Conservation (phyloP, 441 rosid species). For the Gossypium gossypioides region DNA sequence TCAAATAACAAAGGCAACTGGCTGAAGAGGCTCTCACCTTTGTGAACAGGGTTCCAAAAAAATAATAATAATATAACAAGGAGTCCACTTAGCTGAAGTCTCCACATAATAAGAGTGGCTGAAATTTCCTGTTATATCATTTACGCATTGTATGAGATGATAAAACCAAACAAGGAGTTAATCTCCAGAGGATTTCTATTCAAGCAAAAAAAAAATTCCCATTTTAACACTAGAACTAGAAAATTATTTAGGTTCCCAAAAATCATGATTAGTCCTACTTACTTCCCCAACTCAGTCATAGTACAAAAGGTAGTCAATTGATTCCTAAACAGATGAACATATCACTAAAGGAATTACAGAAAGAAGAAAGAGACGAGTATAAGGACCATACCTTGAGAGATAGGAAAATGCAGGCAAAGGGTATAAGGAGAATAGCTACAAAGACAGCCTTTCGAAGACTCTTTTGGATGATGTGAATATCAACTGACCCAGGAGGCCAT, state of each 20-base stretch:
- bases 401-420: constrained; percentile 25
- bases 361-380: neutral
- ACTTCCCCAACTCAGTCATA: neutral
- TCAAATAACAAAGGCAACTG: neutral
- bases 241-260: too few species aligned
- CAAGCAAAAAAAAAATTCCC: too few species aligned
- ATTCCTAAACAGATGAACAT: neutral
- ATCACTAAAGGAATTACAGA: neutral
- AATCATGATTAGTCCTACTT: neutral
- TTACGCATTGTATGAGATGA: neutral
- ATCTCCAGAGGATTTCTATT: neutral
- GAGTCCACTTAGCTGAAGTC: neutral
- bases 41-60: constrained; percentile 42
- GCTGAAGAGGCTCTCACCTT: constrained; percentile 41
- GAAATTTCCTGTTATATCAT: neutral
- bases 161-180: neutral
- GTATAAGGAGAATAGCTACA: constrained; percentile 28
- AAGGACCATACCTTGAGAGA: constrained; percentile 35
- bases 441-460: constrained; percentile 25
- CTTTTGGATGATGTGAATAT: constrained; percentile 46
- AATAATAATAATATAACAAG: constrained; percentile 32
- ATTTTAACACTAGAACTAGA: too few species aligned
- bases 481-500: constrained; percentile 37
- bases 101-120: neutral
- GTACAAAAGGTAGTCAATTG: neutral